These are phyloP conservation scores for Pythium sp. DNA, from an alignment of 352 stramenopile genomes.

Conservation along the genomic window DNA sequence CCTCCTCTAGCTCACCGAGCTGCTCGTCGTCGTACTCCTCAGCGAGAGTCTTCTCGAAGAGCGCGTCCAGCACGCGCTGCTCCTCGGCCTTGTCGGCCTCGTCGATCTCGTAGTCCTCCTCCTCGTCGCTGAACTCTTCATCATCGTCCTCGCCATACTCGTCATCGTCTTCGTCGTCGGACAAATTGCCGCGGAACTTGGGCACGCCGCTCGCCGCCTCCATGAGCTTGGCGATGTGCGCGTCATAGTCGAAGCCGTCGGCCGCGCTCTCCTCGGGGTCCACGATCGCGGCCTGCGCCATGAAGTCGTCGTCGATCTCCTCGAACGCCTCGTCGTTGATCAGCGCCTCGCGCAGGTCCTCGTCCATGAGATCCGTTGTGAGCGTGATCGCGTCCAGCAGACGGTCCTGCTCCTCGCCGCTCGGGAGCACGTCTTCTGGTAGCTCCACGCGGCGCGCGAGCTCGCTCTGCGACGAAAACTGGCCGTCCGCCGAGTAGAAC, in stretches of 20 bases:
- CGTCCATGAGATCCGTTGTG: constrained; percentile 86
- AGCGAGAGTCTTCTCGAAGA: constrained; percentile 81
- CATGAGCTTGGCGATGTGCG: constrained; percentile 92
- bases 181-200: constrained; percentile 62
- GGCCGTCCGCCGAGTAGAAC: constrained; percentile 74
- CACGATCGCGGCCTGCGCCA: constrained; percentile 70
- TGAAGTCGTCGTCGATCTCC: constrained; percentile 91
- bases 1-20: constrained; percentile 73
- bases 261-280: constrained; percentile 23
- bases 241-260: constrained; percentile 91
- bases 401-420: constrained; percentile 66
- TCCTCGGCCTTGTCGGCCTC: constrained; percentile 59
- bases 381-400: constrained; percentile 81
- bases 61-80: constrained; percentile 84
- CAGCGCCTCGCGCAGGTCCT: constrained; percentile 81
- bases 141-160: constrained; percentile 45
- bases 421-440: constrained; percentile 66
- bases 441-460: constrained; percentile 63
- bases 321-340: constrained; percentile 84
- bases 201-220: constrained; percentile 75
- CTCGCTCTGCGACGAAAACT: constrained; percentile 62
- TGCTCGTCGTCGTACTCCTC: constrained; percentile 86
- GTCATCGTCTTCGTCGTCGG: constrained; percentile 61
- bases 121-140: constrained; percentile 82
- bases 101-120: constrained; percentile 38